Percentiles rank a stretch among this genome's conserved stretches.
These are phyloP conservation scores for Erythrophleum ivorense DNA, from an alignment of 331 rosid genomes.

Conservation along the genomic window DNA sequence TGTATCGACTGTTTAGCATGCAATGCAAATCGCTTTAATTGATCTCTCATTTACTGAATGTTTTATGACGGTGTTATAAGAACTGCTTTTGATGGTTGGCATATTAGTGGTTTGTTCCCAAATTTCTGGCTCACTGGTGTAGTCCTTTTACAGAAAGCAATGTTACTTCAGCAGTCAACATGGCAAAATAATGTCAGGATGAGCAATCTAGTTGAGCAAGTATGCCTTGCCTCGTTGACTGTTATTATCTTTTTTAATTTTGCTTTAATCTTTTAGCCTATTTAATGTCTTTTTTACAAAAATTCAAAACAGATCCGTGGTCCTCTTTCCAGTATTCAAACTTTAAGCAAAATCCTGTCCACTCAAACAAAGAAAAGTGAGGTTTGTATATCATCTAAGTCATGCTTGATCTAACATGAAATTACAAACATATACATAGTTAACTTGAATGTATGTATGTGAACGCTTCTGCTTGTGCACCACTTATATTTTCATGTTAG, in stretches of 20 bases:
- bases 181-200: conserved; percentile 94
- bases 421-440: conserved; percentile 3
- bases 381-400: conserved; percentile 53
- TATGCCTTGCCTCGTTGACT: conserved; percentile 42
- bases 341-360: conserved; percentile 87
- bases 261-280: conserved; percentile 13
- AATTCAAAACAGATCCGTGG: conserved; percentile 73
- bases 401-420: conserved; percentile 26
- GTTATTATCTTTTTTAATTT: conserved; percentile 18
- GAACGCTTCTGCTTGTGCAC: neutral
- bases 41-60: conserved; percentile 24
- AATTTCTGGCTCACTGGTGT: conserved; percentile 31
- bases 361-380: conserved; percentile 75
- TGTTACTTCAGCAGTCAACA: conserved; percentile 89
- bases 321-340: conserved; percentile 90
- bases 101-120: conserved; percentile 18
- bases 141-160: conserved; percentile 72
- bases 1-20: conserved; percentile 28
- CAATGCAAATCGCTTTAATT: conserved; percentile 25
- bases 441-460: neutral
- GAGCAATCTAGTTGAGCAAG: conserved; percentile 87
- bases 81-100: conserved; percentile 28
- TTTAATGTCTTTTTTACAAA: conserved; percentile 36
- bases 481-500: neutral
- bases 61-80: conserved; percentile 11